phyloP scores from a whole-genome alignment of 2,329 filamentous ascomycete species.

The Helotiales sp. region DNA sequence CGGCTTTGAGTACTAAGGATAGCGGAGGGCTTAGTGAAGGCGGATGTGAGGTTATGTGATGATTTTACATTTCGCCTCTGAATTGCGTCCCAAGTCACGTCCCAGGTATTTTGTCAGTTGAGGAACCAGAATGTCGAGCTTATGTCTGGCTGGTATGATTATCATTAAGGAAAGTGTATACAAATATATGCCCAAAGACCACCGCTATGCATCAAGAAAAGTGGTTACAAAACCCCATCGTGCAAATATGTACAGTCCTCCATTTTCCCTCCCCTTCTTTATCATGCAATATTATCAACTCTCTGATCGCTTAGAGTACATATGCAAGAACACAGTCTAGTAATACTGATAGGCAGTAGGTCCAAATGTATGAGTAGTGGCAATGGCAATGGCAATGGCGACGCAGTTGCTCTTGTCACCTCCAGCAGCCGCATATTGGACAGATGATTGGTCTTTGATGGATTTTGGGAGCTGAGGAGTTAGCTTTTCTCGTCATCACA shows the following conservation, averaged over 20 bases:
- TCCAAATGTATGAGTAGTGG: not conserved
- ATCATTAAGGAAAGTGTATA: conserved; percentile 49
- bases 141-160: too few relatives aligned
- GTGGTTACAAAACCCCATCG: conserved; percentile 45
- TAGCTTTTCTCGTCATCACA: too few relatives aligned
- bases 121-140: too few relatives aligned
- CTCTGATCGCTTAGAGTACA: too few relatives aligned
- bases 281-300: too few relatives aligned
- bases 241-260: not conserved
- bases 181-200: not conserved
- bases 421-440: not conserved
- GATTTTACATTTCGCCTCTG: too few relatives aligned
- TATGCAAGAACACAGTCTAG: not conserved
- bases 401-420: conserved; percentile 10
- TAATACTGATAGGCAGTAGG: not conserved
- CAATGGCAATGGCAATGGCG: conserved; percentile 6
- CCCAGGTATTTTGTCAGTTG: too few relatives aligned
- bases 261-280: not conserved
- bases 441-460: too few relatives aligned
- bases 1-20: conserved; percentile 47
- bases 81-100: too few relatives aligned
- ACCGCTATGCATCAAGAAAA: conserved; percentile 44
- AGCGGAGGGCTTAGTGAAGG: conserved; percentile 53
- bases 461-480: too few relatives aligned
- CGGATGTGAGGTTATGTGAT: conserved; percentile 52